Conservation (phyloP, 2,329 filamentous ascomycete species). For the Coleophoma crateriformis region DNA sequence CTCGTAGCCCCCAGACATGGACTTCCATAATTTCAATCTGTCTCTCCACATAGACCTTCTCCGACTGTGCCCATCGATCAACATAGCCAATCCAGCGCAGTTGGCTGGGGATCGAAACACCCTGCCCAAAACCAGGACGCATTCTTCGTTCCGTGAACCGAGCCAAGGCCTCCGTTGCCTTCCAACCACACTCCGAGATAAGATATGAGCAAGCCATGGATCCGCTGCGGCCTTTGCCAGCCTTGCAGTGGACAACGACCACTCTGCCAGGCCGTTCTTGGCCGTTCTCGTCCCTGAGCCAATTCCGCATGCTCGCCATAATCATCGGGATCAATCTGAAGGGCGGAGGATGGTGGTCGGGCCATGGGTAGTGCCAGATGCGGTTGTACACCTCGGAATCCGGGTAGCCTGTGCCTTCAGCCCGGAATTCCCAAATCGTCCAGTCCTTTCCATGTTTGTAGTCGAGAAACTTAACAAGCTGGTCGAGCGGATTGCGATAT, state of each 20-base stretch:
- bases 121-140: constrained; percentile 81
- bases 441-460: constrained; percentile 76
- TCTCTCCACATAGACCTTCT: constrained; percentile 77
- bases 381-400: constrained; percentile 82
- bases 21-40: constrained; percentile 82
- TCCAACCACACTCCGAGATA: constrained; percentile 78
- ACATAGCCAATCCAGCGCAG: constrained; percentile 84
- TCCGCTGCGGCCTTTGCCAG: constrained; percentile 89
- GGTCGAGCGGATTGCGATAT: constrained; percentile 88
- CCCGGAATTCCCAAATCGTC: constrained; percentile 97
- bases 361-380: constrained; percentile 90
- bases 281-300: constrained; percentile 47
- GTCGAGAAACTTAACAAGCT: constrained; percentile 84
- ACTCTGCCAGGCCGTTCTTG: constrained; percentile 47
- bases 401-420: constrained; percentile 92
- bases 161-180: constrained; percentile 54
- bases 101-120: constrained; percentile 91
- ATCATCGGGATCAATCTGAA: constrained; percentile 85
- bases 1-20: constrained; percentile 81
- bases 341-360: constrained; percentile 93
- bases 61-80: constrained; percentile 71
- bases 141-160: constrained; percentile 80
- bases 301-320: constrained; percentile 88
- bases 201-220: constrained; percentile 85
- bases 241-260: constrained; percentile 93